Percentiles rank a stretch among this genome's conserved stretches.
phyloP scores from a whole-genome alignment of 441 rosid genomes.

The Geranium incanum region DNA sequence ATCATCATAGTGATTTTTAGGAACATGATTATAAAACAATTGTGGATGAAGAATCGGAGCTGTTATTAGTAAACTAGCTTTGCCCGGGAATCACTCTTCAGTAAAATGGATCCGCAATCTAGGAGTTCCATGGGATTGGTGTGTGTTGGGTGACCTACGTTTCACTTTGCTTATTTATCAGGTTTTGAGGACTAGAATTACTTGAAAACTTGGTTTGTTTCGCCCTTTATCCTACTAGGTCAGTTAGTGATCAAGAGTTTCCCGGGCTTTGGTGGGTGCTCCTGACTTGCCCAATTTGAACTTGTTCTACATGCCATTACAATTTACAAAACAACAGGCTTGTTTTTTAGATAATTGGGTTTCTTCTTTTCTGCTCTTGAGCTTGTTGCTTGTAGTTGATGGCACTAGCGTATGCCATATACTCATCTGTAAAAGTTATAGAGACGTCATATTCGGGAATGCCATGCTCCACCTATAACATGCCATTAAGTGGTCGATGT shows the following conservation, averaged over 20 bases:
- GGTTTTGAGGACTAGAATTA: neutral
- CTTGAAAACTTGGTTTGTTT: neutral
- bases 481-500: neutral
- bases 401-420: neutral
- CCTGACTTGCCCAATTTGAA: neutral
- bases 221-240: neutral
- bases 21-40: neutral
- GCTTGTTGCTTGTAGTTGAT: neutral
- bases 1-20: neutral
- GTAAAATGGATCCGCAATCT: too few species aligned
- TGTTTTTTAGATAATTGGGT: neutral
- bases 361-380: neutral
- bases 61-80: neutral
- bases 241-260: neutral
- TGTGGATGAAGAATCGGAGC: neutral
- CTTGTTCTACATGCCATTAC: neutral
- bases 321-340: neutral
- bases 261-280: neutral
- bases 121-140: neutral
- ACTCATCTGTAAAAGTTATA: neutral
- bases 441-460: neutral
- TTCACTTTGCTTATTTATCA: neutral
- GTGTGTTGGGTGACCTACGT: neutral
- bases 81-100: neutral
- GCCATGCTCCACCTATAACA: neutral